These are phyloP conservation scores for Scheffersomyces amazonensis DNA, from an alignment of 805 yeast species.

Conservation along the genomic window DNA sequence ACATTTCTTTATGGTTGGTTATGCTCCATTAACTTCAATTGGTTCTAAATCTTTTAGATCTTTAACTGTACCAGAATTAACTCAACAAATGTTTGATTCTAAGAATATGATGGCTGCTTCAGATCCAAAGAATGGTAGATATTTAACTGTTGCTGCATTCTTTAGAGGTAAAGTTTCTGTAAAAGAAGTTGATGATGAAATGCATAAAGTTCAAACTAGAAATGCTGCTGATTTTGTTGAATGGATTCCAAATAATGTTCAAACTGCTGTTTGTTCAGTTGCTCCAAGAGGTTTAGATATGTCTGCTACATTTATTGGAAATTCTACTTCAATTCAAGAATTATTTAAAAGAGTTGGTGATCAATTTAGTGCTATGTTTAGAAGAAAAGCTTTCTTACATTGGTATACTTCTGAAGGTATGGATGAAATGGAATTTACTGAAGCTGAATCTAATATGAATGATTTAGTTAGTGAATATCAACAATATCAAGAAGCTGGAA, in stretches of 20 bases:
- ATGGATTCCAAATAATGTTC: constrained; percentile 96
- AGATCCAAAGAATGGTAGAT: constrained; percentile 87
- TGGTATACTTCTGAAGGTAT: constrained; percentile 96
- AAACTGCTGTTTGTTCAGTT: constrained; percentile 88
- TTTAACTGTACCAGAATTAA: constrained; percentile 83
- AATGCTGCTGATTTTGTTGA: constrained; percentile 84
- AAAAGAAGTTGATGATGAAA: constrained; percentile 93
- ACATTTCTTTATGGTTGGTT: constrained; percentile 94
- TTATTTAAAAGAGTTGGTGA: constrained; percentile 85
- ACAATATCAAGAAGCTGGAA: constrained; percentile 84
- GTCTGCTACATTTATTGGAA: constrained; percentile 92
- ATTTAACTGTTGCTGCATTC: constrained; percentile 89
- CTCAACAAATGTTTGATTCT: constrained; percentile 91
- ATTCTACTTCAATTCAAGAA: constrained; percentile 90
- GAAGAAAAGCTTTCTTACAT: constrained; percentile 92
- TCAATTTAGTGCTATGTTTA: constrained; percentile 89
- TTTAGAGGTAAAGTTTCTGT: constrained; percentile 92
- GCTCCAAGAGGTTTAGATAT: constrained; percentile 83
- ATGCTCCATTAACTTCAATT: constrained; percentile 84
- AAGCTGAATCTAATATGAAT: constrained; percentile 88
- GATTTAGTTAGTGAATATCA: constrained; percentile 87
- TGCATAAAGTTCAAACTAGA: constrained; percentile 78
- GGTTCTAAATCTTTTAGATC: constrained; percentile 82
- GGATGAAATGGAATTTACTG: constrained; percentile 93
- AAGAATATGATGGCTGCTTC: constrained; percentile 96